These are phyloP conservation scores for Apophysomyces elegans DNA, from an alignment of 371 early-diverging fungal genomes.

Conservation along the genomic window DNA sequence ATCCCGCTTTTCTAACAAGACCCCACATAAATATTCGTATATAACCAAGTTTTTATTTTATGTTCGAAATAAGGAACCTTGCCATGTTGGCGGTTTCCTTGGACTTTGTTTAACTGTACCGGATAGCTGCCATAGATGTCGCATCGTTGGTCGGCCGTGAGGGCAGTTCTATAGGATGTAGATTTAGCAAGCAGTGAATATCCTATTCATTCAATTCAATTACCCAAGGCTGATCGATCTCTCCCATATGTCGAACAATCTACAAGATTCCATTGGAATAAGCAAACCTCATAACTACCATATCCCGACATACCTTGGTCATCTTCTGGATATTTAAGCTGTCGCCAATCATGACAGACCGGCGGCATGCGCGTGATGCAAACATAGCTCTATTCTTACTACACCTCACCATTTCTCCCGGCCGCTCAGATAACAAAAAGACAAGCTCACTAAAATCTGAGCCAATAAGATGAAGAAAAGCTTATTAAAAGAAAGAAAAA, in stretches of 20 bases:
- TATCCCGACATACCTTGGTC: constrained; percentile 51
- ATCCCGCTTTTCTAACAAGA: too few species aligned
- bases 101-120: not conserved
- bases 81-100: not conserved
- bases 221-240: constrained; percentile 90
- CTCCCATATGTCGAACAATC: constrained; percentile 79
- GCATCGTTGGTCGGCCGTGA: constrained; percentile 97
- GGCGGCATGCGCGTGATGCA: constrained; percentile 82
- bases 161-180: constrained; percentile 85
- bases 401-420: constrained; percentile 65
- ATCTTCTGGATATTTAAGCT: constrained; percentile 69
- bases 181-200: not conserved
- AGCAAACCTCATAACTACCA: constrained; percentile 8
- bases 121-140: constrained; percentile 69
- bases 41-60: not conserved
- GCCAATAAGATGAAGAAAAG: not conserved
- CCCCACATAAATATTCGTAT: too few species aligned
- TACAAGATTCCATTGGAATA: constrained; percentile 11
- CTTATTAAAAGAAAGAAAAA: not conserved
- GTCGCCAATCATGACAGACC: constrained; percentile 83
- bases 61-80: not conserved
- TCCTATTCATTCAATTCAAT: constrained; percentile 3
- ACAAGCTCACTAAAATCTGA: constrained; percentile 78
- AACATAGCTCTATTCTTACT: constrained; percentile 67
- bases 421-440: constrained; percentile 41